A percentile compares a stretch with the other conserved stretches of the same genome.
phyloP scores from a whole-genome alignment of 2,329 filamentous ascomycete genomes.

The Zarea fungicola region DNA sequence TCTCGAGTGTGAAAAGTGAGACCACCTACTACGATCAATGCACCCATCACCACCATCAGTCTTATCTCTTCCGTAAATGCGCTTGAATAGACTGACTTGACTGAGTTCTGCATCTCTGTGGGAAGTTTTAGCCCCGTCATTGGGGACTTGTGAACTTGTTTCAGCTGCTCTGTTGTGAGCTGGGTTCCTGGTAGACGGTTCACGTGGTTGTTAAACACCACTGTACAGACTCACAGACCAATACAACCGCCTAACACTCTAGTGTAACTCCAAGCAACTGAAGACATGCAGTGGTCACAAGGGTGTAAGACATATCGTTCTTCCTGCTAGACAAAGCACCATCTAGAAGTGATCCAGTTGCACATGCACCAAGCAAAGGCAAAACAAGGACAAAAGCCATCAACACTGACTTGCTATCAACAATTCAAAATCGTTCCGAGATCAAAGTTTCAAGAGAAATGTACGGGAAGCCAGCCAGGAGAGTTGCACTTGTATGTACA shows the following conservation, averaged over 20 bases:
- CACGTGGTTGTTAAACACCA: slow-evolving; percentile 48
- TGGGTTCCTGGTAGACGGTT: slow-evolving; percentile 31
- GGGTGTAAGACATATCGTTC: slow-evolving; percentile 49
- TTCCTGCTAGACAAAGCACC: slow-evolving; percentile 48
- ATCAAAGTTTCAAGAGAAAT: slow-evolving; percentile 54
- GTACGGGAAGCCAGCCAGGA: slow-evolving; percentile 53
- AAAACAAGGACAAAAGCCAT: slow-evolving; percentile 53
- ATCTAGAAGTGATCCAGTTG: slow-evolving; percentile 50
- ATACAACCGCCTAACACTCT: slow-evolving; percentile 56
- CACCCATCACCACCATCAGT: slow-evolving; percentile 40
- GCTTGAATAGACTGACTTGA: slow-evolving; percentile 38
- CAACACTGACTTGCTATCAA: slow-evolving; percentile 48
- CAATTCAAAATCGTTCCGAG: slow-evolving; percentile 56
- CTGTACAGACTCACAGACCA: slow-evolving; percentile 54
- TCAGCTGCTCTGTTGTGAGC: slow-evolving; percentile 34
- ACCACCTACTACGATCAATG: slow-evolving; percentile 38
- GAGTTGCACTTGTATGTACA: slow-evolving; percentile 40
- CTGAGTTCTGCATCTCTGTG: slow-evolving; percentile 25
- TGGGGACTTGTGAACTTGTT: slow-evolving; percentile 40
- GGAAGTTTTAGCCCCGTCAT: slow-evolving; percentile 33
- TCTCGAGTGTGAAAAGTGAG: slow-evolving; percentile 41
- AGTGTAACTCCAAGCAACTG: slow-evolving; percentile 47
- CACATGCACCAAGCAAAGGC: slow-evolving; percentile 52
- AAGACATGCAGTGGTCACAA: slow-evolving; percentile 44
- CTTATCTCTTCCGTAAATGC: slow-evolving; percentile 43